Percentiles rank a stretch among this genome's conserved stretches.
Conservation (phyloP, 2,329 filamentous ascomycete species). For the Geosmithia morbida region DNA sequence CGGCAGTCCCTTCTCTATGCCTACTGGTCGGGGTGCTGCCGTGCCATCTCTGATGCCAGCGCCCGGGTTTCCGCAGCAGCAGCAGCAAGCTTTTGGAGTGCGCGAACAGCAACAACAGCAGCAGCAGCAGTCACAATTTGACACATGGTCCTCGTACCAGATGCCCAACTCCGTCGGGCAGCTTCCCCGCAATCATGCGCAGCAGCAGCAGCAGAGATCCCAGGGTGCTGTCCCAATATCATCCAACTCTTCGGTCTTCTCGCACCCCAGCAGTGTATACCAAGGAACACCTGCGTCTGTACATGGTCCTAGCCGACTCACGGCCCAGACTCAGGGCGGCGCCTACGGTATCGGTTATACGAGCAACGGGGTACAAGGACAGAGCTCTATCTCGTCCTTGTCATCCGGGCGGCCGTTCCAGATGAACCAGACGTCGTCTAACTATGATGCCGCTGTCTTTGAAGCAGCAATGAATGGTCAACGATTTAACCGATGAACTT, state of each 20-base stretch:
- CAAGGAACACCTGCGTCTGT: slow-evolving; percentile 25
- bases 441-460: slow-evolving; percentile 19
- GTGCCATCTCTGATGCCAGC: background rate
- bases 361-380: background rate
- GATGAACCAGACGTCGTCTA: slow-evolving; percentile 17
- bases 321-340: background rate
- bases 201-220: background rate
- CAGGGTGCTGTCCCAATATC: slow-evolving; percentile 5
- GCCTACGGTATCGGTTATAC: background rate
- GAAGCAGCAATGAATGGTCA: slow-evolving; percentile 16
- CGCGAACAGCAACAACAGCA: background rate
- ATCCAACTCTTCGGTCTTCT: slow-evolving; percentile 23
- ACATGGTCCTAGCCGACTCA: background rate
- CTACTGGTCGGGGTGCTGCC: background rate
- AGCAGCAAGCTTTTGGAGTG: too few relatives aligned
- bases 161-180: background rate
- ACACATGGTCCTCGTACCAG: slow-evolving; percentile 1
- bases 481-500: background rate
- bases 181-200: background rate
- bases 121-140: background rate
- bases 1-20: background rate
- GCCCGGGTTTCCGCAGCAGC: background rate
- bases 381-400: background rate
- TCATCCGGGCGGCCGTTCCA: slow-evolving; percentile 12
- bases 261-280: slow-evolving; percentile 35